Evolutionary conservation across 345 rosid genomes (phyloP).

Genomic region (Arabis alpina): DNA sequence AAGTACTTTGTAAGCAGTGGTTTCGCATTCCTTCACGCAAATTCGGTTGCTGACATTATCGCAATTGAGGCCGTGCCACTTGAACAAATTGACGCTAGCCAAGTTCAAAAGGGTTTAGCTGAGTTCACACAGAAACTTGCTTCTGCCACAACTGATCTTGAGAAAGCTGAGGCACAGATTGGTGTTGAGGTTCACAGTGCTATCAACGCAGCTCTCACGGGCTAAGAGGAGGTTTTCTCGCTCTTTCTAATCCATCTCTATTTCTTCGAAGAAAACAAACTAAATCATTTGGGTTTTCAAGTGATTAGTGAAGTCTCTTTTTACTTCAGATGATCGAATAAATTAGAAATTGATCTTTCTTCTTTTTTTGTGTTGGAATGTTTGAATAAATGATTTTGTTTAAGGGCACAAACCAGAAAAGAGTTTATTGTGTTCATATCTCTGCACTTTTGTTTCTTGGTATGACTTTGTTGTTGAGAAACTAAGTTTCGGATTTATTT

Average conservation of each 20-base stretch:
- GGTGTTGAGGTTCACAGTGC: conserved; percentile 83
- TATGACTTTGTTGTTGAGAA: conserved; percentile 26
- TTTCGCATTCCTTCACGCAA: conserved; percentile 78
- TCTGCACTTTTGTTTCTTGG: conserved; percentile 1
- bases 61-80: conserved; percentile 82
- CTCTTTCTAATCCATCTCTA: background rate
- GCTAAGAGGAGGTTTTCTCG: conserved; percentile 43
- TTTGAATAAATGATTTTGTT: conserved; percentile 39
- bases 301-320: conserved; percentile 36
- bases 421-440: conserved; percentile 30
- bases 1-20: conserved; percentile 93
- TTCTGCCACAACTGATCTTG: conserved; percentile 75
- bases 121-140: conserved; percentile 75
- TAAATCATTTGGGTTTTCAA: conserved; percentile 35
- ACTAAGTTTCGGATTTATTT: conserved; percentile 4
- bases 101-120: conserved; percentile 86
- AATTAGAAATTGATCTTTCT: conserved; percentile 33
- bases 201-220: conserved; percentile 63
- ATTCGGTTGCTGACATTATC: conserved; percentile 76
- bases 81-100: conserved; percentile 64
- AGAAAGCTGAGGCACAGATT: conserved; percentile 91
- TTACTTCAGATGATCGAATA: conserved; percentile 33
- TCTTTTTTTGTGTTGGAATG: conserved; percentile 33
- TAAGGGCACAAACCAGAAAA: conserved; percentile 7
- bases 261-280: conserved; percentile 1